Evolutionary conservation across 371 early-diverging fungal genomes (phyloP).

Genomic region (Synchytrium microbalum): DNA sequence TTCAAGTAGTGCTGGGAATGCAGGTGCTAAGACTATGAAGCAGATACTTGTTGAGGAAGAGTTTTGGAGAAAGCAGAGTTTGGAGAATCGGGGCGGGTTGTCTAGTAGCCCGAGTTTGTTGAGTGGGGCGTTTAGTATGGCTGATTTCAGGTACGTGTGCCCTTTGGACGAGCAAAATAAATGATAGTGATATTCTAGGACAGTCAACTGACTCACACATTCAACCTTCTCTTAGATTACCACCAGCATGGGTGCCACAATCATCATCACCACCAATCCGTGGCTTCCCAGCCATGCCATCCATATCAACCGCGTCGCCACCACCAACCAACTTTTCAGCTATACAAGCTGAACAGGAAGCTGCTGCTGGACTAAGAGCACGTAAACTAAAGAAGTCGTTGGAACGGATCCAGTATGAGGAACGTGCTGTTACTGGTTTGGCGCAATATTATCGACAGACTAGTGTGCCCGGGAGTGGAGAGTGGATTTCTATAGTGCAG

Average conservation of each 20-base stretch:
- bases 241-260: neutral
- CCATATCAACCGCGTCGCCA: neutral
- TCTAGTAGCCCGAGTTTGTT: too few relatives aligned
- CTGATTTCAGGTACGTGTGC: too few relatives aligned
- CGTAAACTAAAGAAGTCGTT: constrained; percentile 19
- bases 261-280: neutral
- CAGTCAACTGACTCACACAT: too few relatives aligned
- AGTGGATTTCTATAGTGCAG: constrained; percentile 14
- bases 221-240: too few relatives aligned
- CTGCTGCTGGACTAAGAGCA: neutral
- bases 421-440: constrained; percentile 22
- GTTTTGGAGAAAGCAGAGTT: too few relatives aligned
- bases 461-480: constrained; percentile 13
- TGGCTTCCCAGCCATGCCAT: neutral
- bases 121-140: too few relatives aligned
- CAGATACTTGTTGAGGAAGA: too few relatives aligned
- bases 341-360: constrained; percentile 22
- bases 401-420: constrained; percentile 26
- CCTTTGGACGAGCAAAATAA: too few relatives aligned
- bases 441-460: constrained; percentile 20
- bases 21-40: too few relatives aligned
- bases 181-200: too few relatives aligned
- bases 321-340: constrained; percentile 1
- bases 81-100: too few relatives aligned
- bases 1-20: too few relatives aligned